These are phyloP conservation scores for Limnanthes douglasii DNA, from an alignment of 345 rosid species.

Conservation along the genomic window DNA sequence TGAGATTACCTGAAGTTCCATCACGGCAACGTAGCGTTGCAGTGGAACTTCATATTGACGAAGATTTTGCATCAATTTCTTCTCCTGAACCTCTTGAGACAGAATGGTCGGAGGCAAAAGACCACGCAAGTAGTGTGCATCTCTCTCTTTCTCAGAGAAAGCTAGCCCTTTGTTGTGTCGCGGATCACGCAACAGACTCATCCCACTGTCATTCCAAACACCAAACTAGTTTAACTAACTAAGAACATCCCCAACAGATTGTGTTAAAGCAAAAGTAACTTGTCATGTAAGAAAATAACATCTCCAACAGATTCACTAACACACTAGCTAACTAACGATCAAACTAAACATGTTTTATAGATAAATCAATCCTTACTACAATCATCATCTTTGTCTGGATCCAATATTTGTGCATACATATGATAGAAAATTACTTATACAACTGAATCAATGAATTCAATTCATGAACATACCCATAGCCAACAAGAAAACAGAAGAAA, in stretches of 20 bases:
- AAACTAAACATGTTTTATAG: background rate
- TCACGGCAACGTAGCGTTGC: slow-evolving; percentile 81
- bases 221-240: no score
- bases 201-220: slow-evolving; percentile 46
- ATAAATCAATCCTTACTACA: background rate
- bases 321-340: background rate
- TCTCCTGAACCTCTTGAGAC: slow-evolving; percentile 86
- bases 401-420: background rate
- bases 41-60: slow-evolving; percentile 75
- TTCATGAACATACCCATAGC: slow-evolving; percentile 2
- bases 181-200: slow-evolving; percentile 73
- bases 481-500: background rate
- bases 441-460: background rate
- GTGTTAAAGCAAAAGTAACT: background rate
- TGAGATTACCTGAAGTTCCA: slow-evolving; percentile 95
- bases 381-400: no score
- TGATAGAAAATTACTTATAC: background rate
- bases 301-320: background rate
- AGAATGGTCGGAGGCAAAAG: slow-evolving; percentile 71
- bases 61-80: slow-evolving; percentile 56
- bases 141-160: slow-evolving; percentile 71
- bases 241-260: no score
- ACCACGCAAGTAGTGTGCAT: slow-evolving; percentile 84
- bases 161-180: slow-evolving; percentile 89
- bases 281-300: background rate